Percentiles rank a stretch among this genome's conserved stretches.
Evolutionary conservation across 1,139 yeast genomes (phyloP).

Genomic region (Pichia sp.): DNA sequence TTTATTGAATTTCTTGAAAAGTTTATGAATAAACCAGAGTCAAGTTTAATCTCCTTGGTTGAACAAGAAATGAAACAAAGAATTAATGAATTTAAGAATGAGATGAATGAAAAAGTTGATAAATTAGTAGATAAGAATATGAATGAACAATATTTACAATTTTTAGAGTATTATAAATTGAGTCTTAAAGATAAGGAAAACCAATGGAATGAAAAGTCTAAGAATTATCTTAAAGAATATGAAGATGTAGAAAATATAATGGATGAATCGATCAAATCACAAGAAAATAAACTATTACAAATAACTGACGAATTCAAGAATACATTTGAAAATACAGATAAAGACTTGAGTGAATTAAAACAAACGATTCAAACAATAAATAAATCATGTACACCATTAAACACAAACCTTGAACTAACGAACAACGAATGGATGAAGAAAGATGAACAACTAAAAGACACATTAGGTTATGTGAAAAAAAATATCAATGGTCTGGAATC

Average conservation of each 20-base stretch:
- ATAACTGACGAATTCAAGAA: too few relatives aligned
- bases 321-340: too few relatives aligned
- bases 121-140: conserved; percentile 5
- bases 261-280: too few relatives aligned
- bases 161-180: conserved; percentile 9
- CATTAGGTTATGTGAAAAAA: neutral
- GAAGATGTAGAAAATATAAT: too few relatives aligned
- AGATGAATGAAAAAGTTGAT: conserved; percentile 3
- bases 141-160: conserved; percentile 8
- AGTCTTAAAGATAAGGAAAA: neutral
- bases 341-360: too few relatives aligned
- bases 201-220: conserved; percentile 1
- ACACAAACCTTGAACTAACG: neutral
- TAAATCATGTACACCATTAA: too few relatives aligned
- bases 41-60: neutral
- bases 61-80: neutral
- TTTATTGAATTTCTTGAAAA: neutral
- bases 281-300: too few relatives aligned
- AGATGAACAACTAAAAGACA: neutral
- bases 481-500: conserved; percentile 1
- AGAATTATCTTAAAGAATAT: too few relatives aligned
- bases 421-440: neutral
- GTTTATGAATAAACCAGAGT: neutral
- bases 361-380: too few relatives aligned
- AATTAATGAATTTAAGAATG: neutral